These are phyloP conservation scores for Amanita exitialis DNA, from an alignment of 768 basidiomycete species.

Conservation along the genomic window DNA sequence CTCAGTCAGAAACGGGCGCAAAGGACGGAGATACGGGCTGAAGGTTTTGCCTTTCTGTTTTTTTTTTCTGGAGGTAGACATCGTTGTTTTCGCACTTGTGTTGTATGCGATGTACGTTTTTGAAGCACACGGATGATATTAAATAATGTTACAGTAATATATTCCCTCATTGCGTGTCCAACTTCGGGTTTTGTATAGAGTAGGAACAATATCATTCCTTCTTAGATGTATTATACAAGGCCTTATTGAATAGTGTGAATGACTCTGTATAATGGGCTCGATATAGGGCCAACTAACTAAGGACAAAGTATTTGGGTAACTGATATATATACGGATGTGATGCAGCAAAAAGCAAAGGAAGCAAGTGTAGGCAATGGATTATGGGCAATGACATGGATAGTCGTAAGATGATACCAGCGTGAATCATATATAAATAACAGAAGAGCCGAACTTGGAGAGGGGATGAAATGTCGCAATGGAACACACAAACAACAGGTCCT, in stretches of 20 bases:
- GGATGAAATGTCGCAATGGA: constrained; percentile 12
- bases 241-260: constrained; percentile 1
- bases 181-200: not conserved
- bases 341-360: constrained; percentile 14
- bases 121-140: constrained; percentile 1
- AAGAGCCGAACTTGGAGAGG: constrained; percentile 6
- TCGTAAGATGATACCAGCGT: constrained; percentile 5
- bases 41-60: not conserved
- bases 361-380: constrained; percentile 15
- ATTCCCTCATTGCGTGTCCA: not conserved
- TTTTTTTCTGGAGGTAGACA: not conserved
- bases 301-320: constrained; percentile 6
- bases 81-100: not conserved
- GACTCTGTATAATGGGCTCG: constrained; percentile 3
- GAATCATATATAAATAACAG: constrained; percentile 13
- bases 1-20: constrained; percentile 50
- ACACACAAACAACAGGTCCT: constrained; percentile 18
- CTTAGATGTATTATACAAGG: not conserved
- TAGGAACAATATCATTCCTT: not conserved
- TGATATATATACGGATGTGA: constrained; percentile 8
- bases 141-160: constrained; percentile 1
- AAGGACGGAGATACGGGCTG: constrained; percentile 73
- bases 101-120: not conserved
- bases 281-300: constrained; percentile 3
- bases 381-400: constrained; percentile 9